Evolutionary conservation across 1,139 yeast genomes (phyloP).

Genomic region (Debaryomyces psychrophilus): DNA sequence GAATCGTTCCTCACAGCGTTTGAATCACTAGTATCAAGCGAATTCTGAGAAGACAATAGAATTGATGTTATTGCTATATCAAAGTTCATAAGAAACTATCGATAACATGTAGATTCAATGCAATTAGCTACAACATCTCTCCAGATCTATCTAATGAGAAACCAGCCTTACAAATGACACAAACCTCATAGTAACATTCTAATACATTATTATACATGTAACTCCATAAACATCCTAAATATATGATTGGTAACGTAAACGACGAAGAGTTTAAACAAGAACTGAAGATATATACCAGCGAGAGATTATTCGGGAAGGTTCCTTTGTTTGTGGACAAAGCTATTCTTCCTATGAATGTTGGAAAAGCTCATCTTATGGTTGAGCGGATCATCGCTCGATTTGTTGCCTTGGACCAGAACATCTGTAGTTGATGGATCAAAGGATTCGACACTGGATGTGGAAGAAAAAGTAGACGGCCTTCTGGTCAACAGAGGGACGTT

Average conservation of each 20-base stretch:
- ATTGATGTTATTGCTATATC: neutral
- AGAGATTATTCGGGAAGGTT: neutral
- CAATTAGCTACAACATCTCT: neutral
- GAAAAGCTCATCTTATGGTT: slow-evolving; percentile 6
- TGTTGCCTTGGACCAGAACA: neutral
- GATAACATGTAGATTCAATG: neutral
- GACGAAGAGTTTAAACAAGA: neutral
- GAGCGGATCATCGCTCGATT: neutral
- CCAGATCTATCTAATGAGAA: neutral
- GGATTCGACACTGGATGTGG: neutral
- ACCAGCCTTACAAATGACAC: slow-evolving; percentile 1
- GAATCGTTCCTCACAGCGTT: neutral
- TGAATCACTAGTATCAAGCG: neutral
- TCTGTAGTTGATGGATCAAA: neutral
- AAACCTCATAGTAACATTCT: neutral
- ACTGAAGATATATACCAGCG: neutral
- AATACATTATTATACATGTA: neutral
- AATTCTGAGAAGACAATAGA: neutral
- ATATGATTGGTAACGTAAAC: neutral
- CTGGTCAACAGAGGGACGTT: slow-evolving; percentile 6
- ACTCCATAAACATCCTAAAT: neutral
- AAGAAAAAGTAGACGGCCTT: neutral
- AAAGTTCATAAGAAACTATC: slow-evolving; percentile 4
- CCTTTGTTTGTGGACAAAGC: slow-evolving; percentile 10
- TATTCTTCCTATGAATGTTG: slow-evolving; percentile 14